A percentile compares a stretch with the other conserved stretches of the same genome.
These are phyloP conservation scores for Pontederia crassipes DNA, from an alignment of 176 grass and related monocot species.

Conservation along the genomic window DNA sequence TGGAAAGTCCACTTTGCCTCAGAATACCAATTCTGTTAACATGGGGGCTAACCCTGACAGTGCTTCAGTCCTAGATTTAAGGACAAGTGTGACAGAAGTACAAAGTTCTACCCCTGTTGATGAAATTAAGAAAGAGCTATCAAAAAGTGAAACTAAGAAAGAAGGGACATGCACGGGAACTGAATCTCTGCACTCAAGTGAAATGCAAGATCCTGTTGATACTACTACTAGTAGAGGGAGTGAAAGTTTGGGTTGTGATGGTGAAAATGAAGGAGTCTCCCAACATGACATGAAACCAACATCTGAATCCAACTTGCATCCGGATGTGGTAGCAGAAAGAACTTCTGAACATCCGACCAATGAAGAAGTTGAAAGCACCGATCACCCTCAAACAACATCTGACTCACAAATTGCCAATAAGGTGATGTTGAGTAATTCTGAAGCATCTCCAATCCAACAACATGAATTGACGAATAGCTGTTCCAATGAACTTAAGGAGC, in stretches of 20 bases:
- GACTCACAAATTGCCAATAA: neutral
- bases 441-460: neutral
- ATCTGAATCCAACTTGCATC: neutral
- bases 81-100: constrained; percentile 23
- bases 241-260: neutral
- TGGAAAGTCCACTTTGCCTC: constrained; percentile 37
- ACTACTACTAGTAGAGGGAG: neutral
- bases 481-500: no score
- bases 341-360: neutral
- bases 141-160: constrained; percentile 12
- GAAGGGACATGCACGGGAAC: constrained; percentile 11
- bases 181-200: constrained; percentile 15
- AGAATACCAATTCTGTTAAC: constrained; percentile 18
- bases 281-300: neutral
- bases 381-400: neutral
- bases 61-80: constrained; percentile 21
- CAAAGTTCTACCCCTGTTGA: constrained; percentile 4
- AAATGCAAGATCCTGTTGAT: neutral
- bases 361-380: neutral
- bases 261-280: neutral
- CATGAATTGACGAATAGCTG: neutral
- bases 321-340: neutral
- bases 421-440: neutral
- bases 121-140: constrained; percentile 18
- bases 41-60: constrained; percentile 16